Evolutionary conservation across 352 stramenopile genomes (phyloP), one percentile per base, ranked within the genome.

Genomic region (Globisporangium ultimum): DNA sequence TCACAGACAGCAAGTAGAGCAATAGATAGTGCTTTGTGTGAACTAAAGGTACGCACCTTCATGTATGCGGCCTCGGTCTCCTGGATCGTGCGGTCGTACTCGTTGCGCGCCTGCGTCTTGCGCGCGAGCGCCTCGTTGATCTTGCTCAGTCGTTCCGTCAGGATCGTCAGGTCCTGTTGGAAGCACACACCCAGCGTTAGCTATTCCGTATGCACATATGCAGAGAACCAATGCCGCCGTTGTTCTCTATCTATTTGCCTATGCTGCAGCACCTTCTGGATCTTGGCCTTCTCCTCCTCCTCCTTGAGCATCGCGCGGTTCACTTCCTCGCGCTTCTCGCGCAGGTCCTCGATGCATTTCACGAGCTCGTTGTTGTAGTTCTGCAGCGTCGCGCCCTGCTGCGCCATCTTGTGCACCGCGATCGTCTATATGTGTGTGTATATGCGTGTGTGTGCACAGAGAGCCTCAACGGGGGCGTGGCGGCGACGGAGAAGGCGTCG

Each of bases 301-400:
- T 97, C 89, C 66, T 97, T 97, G 60, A 97, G 80, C 73, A 98
- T 98, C 41, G 87, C 69, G 18, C 87, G 80, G 64, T 96, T 96
- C 57, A 97, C 85, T 67, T 96, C 88, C 63, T 97, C 89, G 28
- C 91, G 84, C 73, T 96, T 96, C 70, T 97, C 88, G 24, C 89
- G 88, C 48, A 98, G 74, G 61, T 97, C 91, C 61, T 98, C 93
- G 62, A 98, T 98, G 72, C 91, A 97, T 61, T 97, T 97, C 55
- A 98, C 92, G 22, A 97, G 78, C 69, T 98, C 91, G 76, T 98
- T 98, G 75, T 98, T 98, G 80, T 97, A 98, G 75, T 97, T 98
- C 71, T 97, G 89, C 57, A 98, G 83, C 55, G 91, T 97, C 61
- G 91, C 89, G 38, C 92, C 92, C 63, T 98, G 92, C 56, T 96